Evolutionary conservation across 225 moss, liverwort and hornwort species (phyloP).

Genomic region (Physcomitrium patens): DNA sequence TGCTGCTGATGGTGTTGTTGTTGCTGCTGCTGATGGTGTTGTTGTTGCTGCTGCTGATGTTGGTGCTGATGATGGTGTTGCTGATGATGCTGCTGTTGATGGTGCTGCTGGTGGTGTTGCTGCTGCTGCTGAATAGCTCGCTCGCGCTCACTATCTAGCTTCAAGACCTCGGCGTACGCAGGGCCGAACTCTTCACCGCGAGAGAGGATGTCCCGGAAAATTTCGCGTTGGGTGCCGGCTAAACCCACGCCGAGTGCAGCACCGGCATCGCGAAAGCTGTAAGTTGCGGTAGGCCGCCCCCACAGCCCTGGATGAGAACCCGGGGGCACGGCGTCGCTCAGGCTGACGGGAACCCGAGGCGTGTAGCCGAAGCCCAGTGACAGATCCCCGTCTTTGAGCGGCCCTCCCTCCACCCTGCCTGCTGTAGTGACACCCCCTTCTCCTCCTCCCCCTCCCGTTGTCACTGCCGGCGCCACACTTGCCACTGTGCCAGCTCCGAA

Average conservation of each 20-base stretch:
- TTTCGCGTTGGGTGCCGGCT: constrained; percentile 60
- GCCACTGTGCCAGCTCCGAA: constrained; percentile 50
- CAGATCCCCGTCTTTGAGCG: constrained; percentile 68
- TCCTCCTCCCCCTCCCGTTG: constrained; percentile 42
- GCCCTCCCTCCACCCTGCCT: constrained; percentile 66
- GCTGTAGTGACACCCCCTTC: constrained; percentile 45
- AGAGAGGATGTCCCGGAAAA: constrained; percentile 59
- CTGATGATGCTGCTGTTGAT: constrained; percentile 2
- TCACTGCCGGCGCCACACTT: constrained; percentile 69
- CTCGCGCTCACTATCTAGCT: constrained; percentile 34
- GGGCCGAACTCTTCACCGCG: constrained; percentile 55
- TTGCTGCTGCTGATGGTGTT: constrained; percentile 14
- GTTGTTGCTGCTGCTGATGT: not conserved
- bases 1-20: constrained; percentile 10
- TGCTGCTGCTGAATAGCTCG: constrained; percentile 40
- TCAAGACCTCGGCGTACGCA: constrained; percentile 44
- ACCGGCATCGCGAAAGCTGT: constrained; percentile 46
- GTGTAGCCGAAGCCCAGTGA: constrained; percentile 64
- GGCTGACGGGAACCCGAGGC: constrained; percentile 50
- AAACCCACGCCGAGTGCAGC: constrained; percentile 53
- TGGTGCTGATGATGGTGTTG: constrained; percentile 34
- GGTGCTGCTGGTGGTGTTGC: constrained; percentile 30
- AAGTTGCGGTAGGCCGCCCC: constrained; percentile 59
- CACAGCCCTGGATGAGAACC: constrained; percentile 67
- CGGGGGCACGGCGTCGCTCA: constrained; percentile 67